Conservation (phyloP, 1,284 basidiomycete species). For the Naganishia sp. region DNA sequence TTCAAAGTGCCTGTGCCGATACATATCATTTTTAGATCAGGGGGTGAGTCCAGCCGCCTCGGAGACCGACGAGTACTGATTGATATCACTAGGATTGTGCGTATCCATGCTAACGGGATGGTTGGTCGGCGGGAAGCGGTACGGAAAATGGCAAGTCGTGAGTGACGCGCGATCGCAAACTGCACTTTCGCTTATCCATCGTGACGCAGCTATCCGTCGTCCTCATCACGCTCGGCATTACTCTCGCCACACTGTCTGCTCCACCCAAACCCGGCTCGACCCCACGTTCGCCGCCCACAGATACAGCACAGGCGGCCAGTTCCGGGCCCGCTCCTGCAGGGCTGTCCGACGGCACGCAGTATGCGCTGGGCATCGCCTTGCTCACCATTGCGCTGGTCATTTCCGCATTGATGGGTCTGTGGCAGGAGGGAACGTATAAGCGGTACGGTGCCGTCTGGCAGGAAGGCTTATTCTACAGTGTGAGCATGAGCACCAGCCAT, state of each 20-base stretch:
- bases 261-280: constrained; percentile 52
- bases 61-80: constrained; percentile 21
- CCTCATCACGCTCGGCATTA: constrained; percentile 76
- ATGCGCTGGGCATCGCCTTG: constrained; percentile 71
- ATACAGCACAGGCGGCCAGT: neutral
- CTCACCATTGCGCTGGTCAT: constrained; percentile 75
- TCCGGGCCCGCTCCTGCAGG: constrained; percentile 25
- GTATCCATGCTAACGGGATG: constrained; percentile 54
- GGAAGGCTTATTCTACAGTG: constrained; percentile 82
- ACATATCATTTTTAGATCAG: constrained; percentile 92
- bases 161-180: constrained; percentile 17
- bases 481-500: constrained; percentile 61
- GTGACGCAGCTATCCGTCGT: constrained; percentile 62
- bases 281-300: constrained; percentile 20
- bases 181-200: constrained; percentile 17
- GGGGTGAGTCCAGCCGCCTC: constrained; percentile 53
- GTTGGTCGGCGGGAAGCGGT: constrained; percentile 59
- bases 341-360: constrained; percentile 54
- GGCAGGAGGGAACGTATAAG: constrained; percentile 78
- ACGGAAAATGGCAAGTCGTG: constrained; percentile 65
- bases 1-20: constrained; percentile 61
- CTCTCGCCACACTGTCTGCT: constrained; percentile 77
- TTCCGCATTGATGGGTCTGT: constrained; percentile 77
- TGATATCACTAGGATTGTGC: constrained; percentile 45
- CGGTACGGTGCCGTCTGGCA: constrained; percentile 75